Base-by-base conservation (phyloP, 345 rosid genomes). In the Cardamine resedifolia region DNA sequence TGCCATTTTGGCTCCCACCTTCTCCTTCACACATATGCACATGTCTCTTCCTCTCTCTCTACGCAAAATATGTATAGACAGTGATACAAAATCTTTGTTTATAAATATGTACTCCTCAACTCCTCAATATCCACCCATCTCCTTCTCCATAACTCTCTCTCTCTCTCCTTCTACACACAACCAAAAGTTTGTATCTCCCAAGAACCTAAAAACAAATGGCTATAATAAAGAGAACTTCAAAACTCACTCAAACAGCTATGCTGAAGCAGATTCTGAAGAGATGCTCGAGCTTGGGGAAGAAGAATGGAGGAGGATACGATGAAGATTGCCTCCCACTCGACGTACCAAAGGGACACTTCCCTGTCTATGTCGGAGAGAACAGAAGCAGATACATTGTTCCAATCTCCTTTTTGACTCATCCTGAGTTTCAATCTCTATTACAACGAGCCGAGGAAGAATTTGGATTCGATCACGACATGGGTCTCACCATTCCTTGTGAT, bases 301-400 rank as follows among this genome's bases (percentile, higher is more conserved):
- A 72, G 49, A 70, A 77, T 45, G 78, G 58, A 60, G 74, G 69
- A 31, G 83, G 78, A 1, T 77, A 66, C 21, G 82, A 85, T 31
- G 82, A 80, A 20, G 80, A 79, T 14, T 83, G 76, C 9, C 85
- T 91, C 47, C 96, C 93, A 2, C 76, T 87, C 11, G 97, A 94
- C 26, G 98, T 94, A 41, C 98, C 97, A 3, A 94, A 88, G 72
- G 98, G 98, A 2, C 97, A 94, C 57, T 94, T 94, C 55, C 89
- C 91, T 6, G 95, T 94, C 38, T 94, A 94, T 48, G 97, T 94
- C 3, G 98, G 98, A 16, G 84, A 94, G 66, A 87, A 84, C 78
- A 77, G 97, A 76, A 84, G 86, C n/a, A 87, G 98, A 83, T 84
- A 88, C 84, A 87, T 94, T 68, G 88, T 94, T 15, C 97, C 98